phyloP scores from a whole-genome alignment of 371 early-diverging fungal genomes.

The Circinella minor region DNA sequence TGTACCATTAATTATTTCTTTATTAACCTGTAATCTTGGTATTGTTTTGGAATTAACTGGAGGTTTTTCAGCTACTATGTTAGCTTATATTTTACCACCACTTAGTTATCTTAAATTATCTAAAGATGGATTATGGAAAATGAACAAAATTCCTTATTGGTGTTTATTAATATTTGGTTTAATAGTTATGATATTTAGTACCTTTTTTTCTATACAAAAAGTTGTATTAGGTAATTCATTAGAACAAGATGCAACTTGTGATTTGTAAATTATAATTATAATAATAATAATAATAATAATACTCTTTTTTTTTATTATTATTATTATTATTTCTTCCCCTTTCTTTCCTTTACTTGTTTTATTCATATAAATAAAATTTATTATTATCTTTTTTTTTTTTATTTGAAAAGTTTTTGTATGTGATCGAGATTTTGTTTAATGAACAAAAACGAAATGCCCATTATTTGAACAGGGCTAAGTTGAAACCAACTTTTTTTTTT shows the following conservation, averaged over 20 bases:
- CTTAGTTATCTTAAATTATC: slow-evolving; percentile 70
- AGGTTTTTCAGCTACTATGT: slow-evolving; percentile 77
- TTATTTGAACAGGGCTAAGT: background rate
- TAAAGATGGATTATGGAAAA: slow-evolving; percentile 53
- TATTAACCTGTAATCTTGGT: slow-evolving; percentile 74
- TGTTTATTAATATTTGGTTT: slow-evolving; percentile 68
- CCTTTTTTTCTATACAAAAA: slow-evolving; percentile 53
- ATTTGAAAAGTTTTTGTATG: too few relatives aligned
- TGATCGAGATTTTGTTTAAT: too few relatives aligned
- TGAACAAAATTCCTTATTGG: slow-evolving; percentile 66
- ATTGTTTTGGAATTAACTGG: slow-evolving; percentile 81
- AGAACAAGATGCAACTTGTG: slow-evolving; percentile 13
- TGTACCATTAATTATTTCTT: slow-evolving; percentile 59
- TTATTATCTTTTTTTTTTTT: too few relatives aligned
- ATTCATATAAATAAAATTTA: background rate
- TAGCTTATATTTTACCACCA: slow-evolving; percentile 81
- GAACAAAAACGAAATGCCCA: too few relatives aligned
- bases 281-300: background rate
- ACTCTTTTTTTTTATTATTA: background rate
- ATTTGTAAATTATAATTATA: slow-evolving; percentile 8
- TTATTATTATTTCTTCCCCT: too few relatives aligned
- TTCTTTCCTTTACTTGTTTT: too few relatives aligned
- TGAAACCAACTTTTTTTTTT: too few relatives aligned
- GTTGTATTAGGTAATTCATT: slow-evolving; percentile 16
- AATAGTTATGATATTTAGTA: slow-evolving; percentile 71